Evolutionary conservation across 2,329 filamentous ascomycete genomes (phyloP), one percentile per base, ranked within the genome.

Genomic region (Neophaeococcomyces aloes): DNA sequence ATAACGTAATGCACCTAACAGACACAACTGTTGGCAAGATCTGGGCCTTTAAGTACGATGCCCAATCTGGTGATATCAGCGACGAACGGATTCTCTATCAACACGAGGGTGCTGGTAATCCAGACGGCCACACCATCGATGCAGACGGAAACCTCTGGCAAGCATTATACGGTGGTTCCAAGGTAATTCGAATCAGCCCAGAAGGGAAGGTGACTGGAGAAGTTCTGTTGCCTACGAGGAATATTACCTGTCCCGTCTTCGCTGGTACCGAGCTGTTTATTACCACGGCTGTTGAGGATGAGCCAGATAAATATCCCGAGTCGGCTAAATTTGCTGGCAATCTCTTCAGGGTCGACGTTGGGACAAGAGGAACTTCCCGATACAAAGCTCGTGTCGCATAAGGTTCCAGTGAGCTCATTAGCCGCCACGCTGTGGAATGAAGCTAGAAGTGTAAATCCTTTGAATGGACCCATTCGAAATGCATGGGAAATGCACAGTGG

Each of bases 61-160:
- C 66, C 1, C 59, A 63, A n/a, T 78, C 75, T 2, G 83, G 82
- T 29, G 65, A 65, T n/a, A 70, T 86, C 42, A 74, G 72, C 46
- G 81, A 83, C 62, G 74, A 78, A 57, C 77, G 83, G 44, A 68
- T 81, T 29, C 86, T 87, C 65, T 89, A 87, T 66, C 68, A 73
- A 45, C 78, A 87, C 58, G 70, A 75, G 3, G 75, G 75, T 1
- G 61, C 72, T 37, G 76, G 78, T 10, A 70, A 75, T 49, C 86
- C 86, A 1, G 88, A 95, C 62, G 88, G 88, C 2, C 88, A 89
- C 64, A 80, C 81, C 49, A 75, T 93, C 56, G 88, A 95, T 58
- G 75, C 73, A 33, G 78, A 93, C 43, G 87, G 86, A n/a, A 81
- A 83, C 65, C 72, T 94, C 56, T 95, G 89, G 88, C 80, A 83